Evolutionary conservation across 495 filamentous ascomycete species (phyloP).

Genomic region (Penicillium taxi): DNA sequence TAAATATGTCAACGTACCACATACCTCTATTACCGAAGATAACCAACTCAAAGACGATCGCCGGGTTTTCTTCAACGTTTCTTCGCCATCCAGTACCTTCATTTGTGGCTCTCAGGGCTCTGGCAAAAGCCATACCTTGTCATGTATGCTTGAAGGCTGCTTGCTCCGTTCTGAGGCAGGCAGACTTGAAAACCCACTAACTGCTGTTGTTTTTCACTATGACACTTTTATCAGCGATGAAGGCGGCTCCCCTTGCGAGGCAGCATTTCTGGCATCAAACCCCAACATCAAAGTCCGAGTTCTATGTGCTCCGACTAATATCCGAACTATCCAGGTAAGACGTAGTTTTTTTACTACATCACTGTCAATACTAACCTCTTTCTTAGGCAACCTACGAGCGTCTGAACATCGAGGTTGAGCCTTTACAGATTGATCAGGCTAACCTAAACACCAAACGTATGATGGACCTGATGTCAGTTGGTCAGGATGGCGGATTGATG

Average conservation of each 20-base stretch:
- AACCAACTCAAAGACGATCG: constrained; percentile 27
- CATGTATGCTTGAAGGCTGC: constrained; percentile 62
- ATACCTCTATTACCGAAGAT: background rate
- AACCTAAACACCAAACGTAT: constrained; percentile 58
- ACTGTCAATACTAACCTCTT: background rate
- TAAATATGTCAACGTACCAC: background rate
- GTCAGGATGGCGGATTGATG: constrained; percentile 30
- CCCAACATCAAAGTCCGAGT: constrained; percentile 50
- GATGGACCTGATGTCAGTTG: constrained; percentile 61
- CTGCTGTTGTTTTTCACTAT: constrained; percentile 63
- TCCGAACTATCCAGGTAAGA: constrained; percentile 37
- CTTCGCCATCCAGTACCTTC: constrained; percentile 60
- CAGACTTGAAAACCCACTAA: constrained; percentile 42
- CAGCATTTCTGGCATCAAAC: constrained; percentile 54
- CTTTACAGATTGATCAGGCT: constrained; percentile 47
- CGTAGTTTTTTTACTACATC: constrained; percentile 2
- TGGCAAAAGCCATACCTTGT: constrained; percentile 67
- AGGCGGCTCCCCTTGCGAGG: constrained; percentile 57
- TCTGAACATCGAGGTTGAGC: constrained; percentile 41
- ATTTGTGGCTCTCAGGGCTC: constrained; percentile 72
- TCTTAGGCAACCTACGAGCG: constrained; percentile 13
- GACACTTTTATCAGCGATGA: constrained; percentile 50
- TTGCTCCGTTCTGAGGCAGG: constrained; percentile 38
- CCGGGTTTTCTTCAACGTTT: constrained; percentile 57
- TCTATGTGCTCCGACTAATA: constrained; percentile 56